Evolutionary conservation across 116 monocot species (phyloP), one percentile per base, ranked within the genome.

Genomic region (Trichopus zeylanicus): DNA sequence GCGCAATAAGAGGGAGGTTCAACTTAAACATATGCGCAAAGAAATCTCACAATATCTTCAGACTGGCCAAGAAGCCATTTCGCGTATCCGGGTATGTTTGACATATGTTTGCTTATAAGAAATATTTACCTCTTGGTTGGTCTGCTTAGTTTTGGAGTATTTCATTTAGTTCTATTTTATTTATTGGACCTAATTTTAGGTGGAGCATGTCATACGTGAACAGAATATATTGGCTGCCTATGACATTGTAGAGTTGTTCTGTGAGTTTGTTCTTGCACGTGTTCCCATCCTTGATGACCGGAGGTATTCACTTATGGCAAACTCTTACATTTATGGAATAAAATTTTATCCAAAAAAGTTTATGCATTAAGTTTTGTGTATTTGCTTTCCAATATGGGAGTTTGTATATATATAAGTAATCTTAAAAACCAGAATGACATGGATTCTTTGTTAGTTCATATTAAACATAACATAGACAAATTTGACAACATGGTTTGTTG

Each of bases 191-290:
- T 53, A 64, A 34, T 70, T 30, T 56, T 64, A 98, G 97, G 97
- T 91, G 65, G 97, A 98, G 69, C 91, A 91, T 73, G 62, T 91
- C 31, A 88, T 98, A 37, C 84, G 91, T 29, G 97, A 98, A 56
- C 82, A 91, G 58, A 88, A 91, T 63, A 71, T 88, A 35, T 61
- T 85, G 51, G 79, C 84, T 64, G 91, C 97, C 30, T 91, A 98
- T 78, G 97, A 98, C 58, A 80, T 98, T 24, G 13, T 98, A 33
- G 91, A 98, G 66, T 52, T 98, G 35, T 98, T 98, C 58, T 98
- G 97, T 60, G 91, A 98, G 72, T 88, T 91, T 69, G 65, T 98
- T 56, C 87, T 87, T 67, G 97, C 91, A 55, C 84, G 97, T 39
- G 78, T 88, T n/a, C 97, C 91, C 5, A 76, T 98, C 60, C 76